Evolutionary conservation across 2,329 filamentous ascomycete species (phyloP), one percentile per base, ranked within the genome.

Genomic region (Fusarium avenaceum): DNA sequence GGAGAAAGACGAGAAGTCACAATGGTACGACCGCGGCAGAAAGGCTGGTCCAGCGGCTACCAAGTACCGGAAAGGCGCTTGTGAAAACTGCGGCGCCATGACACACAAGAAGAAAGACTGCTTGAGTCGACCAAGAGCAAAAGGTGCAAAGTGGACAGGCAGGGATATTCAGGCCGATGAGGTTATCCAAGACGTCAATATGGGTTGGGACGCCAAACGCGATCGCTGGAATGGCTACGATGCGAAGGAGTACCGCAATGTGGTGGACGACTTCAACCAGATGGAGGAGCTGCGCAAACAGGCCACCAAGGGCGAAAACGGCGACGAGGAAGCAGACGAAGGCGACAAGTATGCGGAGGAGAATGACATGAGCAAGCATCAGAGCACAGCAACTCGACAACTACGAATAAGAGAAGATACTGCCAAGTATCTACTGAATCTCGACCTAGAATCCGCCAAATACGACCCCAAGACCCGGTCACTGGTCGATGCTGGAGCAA

Each of bases 141-240:
- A 91, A 57, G 95, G 96, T 66, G 96, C 96, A 13, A 94, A 91
- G 77, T 97, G 92, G 89, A 97, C 94, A 0, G 96, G 96, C 22
- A 91, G 89, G 75, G 91, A 98, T 76, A 99, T 99, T 55, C 91
- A 97, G 76, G 93, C 95, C 30, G 96, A 99, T 77, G 94, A 97
- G 76, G 82, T 91, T 11, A 83, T 97, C 14, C 91, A 97, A 76
- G 90, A 97, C 56, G 90, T 98, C 17, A 89, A 92, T 45, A 82
- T 98, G 47, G 93, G 94, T 5, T 99, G 95, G 93, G 96, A 99
- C 79, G 96, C 96, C 22, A 99, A 99, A 83, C 87, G 96, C 72
- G 96, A 99, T 82, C 89, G 95, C 43, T 99, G 96, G 95, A 97
- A 97, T 76, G 95, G 95, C n/a, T 99, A 97, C 79, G 94, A 98